Percentiles rank a stretch among this genome's conserved stretches.
Conservation (phyloP, 139 green algal species). For the Chlorella sp. region DNA sequence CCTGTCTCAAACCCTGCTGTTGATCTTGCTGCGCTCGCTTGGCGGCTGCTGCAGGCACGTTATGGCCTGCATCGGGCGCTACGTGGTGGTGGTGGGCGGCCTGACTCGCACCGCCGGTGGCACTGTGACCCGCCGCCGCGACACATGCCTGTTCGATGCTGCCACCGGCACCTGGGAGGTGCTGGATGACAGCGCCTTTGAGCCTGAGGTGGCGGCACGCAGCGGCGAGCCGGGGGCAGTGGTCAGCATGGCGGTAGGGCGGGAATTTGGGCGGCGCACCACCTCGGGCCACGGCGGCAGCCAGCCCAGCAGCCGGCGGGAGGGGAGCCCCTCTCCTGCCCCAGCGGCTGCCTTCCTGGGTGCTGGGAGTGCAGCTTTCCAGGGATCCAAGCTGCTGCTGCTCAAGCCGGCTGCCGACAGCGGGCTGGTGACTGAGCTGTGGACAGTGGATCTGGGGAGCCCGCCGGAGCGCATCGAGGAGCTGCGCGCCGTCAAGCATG, state of each 20-base stretch:
- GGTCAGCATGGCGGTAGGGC: background rate
- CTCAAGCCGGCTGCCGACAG: constrained; percentile 60
- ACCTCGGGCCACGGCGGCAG: background rate
- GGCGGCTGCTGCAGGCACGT: background rate
- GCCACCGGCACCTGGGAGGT: background rate
- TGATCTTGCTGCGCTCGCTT: no score
- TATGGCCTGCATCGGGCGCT: constrained; percentile 18
- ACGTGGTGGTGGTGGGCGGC: constrained; percentile 5
- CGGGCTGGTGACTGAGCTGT: constrained; percentile 68
- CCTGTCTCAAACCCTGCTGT: background rate
- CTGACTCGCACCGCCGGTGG: background rate
- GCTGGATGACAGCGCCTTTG: background rate
- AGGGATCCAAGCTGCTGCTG: constrained; percentile 69
- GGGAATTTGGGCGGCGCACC: background rate
- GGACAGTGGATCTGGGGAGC: constrained; percentile 62
- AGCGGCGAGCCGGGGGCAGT: background rate
- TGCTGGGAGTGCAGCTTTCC: constrained; percentile 46
- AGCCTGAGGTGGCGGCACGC: background rate
- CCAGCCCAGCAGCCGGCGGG: background rate
- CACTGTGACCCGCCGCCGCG: background rate
- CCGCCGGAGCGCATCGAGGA: constrained; percentile 59
- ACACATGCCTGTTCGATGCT: background rate
- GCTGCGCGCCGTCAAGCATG: constrained; percentile 47
- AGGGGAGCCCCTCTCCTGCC: background rate
- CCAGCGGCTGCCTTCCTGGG: background rate